phyloP scores from a whole-genome alignment of 2,329 filamentous ascomycete genomes.

The Paramyrothecium sp. region DNA sequence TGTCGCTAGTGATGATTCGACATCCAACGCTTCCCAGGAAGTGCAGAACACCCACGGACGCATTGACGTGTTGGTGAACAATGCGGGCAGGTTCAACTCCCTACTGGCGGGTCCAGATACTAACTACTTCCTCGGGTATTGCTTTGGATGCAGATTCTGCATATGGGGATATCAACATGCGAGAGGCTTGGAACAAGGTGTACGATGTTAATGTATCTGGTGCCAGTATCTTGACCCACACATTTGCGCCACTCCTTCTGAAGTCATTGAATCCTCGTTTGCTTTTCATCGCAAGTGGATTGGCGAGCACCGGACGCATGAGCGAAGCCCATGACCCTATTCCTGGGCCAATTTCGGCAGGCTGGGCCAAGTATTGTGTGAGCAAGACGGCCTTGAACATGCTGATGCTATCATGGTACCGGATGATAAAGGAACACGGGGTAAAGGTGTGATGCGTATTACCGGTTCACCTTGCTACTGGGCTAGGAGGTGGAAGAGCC shows the following conservation, averaged over 20 bases:
- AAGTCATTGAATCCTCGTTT: not conserved
- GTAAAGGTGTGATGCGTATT: slow-evolving; percentile 44
- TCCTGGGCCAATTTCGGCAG: not conserved
- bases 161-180: not conserved
- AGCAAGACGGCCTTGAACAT: slow-evolving; percentile 15
- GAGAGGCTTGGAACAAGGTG: not conserved
- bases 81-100: not conserved
- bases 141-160: not conserved
- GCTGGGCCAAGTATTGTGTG: slow-evolving; percentile 4
- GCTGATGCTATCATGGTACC: slow-evolving; percentile 28
- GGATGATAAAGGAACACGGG: slow-evolving; percentile 39
- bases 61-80: not conserved
- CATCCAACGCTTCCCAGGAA: not conserved
- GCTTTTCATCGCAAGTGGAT: not conserved
- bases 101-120: not conserved
- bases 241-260: not conserved
- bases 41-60: not conserved
- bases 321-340: not conserved
- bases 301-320: not conserved
- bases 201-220: not conserved
- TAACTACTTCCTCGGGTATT: not conserved
- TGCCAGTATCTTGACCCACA: not conserved
- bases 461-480: slow-evolving; percentile 44
- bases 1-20: not conserved
- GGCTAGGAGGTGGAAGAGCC: slow-evolving; percentile 29